Percentiles rank a stretch among this genome's conserved stretches.
Conservation (phyloP, 148 eudicot species). For the Nepenthes gracilis region DNA sequence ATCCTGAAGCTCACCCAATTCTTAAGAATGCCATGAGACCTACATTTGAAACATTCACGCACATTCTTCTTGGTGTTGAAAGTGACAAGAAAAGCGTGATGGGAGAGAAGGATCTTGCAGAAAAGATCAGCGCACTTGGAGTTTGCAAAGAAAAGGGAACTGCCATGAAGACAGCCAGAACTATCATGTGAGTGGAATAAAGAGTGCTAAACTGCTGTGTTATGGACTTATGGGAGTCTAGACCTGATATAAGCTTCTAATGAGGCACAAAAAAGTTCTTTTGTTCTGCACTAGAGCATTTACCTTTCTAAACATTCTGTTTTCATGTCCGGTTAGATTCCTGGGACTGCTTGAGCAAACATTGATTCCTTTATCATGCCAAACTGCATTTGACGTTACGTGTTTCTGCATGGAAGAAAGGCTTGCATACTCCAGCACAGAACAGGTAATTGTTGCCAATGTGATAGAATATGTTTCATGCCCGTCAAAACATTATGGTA, state of each 20-base stretch:
- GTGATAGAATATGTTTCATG: neutral
- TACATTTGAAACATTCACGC: constrained; percentile 43
- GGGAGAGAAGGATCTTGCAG: constrained; percentile 45
- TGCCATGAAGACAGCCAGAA: constrained; percentile 66
- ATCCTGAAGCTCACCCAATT: constrained; percentile 28
- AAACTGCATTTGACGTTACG: constrained; percentile 69
- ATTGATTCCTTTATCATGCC: constrained; percentile 63
- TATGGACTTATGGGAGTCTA: too few species aligned
- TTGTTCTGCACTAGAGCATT: too few species aligned
- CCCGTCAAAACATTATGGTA: too few species aligned
- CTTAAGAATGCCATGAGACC: constrained; percentile 43
- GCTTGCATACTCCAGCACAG: constrained; percentile 60
- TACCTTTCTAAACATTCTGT: neutral
- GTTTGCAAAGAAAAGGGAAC: constrained; percentile 48
- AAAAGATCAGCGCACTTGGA: constrained; percentile 44
- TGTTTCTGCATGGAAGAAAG: constrained; percentile 85
- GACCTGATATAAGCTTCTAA: too few species aligned
- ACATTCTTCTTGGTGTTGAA: constrained; percentile 39
- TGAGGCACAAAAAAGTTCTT: too few species aligned
- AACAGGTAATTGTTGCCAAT: constrained; percentile 38
- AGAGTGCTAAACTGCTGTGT: neutral
- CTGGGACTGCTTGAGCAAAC: constrained; percentile 59
- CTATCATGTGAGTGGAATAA: constrained; percentile 49
- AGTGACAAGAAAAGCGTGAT: constrained; percentile 11
- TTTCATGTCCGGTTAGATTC: constrained; percentile 38